Evolutionary conservation across 225 moss, liverwort and hornwort genomes (phyloP).

Genomic region (Lunularia cruciata): DNA sequence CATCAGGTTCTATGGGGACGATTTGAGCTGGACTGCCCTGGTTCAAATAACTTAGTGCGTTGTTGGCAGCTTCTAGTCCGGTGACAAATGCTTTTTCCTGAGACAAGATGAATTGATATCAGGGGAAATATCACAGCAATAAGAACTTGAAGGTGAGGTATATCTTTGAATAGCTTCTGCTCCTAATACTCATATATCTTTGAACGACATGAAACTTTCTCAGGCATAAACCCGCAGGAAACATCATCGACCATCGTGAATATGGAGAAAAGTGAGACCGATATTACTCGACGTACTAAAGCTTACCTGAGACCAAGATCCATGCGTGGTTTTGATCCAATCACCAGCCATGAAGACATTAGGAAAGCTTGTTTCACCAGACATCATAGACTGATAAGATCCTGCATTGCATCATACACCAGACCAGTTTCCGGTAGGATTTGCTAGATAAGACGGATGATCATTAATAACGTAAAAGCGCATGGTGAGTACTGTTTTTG

Average conservation of each 20-base stretch:
- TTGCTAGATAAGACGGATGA: background rate
- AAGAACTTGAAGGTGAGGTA: background rate
- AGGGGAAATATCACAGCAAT: too few species aligned
- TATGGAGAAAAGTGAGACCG: too few species aligned
- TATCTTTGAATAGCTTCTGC: background rate
- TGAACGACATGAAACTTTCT: background rate
- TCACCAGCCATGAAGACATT: conserved; percentile 98
- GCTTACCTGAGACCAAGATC: conserved; percentile 99
- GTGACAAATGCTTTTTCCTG: conserved; percentile 98
- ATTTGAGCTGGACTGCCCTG: conserved; percentile 62
- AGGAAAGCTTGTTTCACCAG: conserved; percentile 76
- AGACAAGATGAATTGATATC: background rate
- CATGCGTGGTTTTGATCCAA: conserved; percentile 91
- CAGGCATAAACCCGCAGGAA: background rate
- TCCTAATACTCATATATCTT: background rate
- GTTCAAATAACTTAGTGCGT: conserved; percentile 59
- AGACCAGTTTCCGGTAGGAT: background rate
- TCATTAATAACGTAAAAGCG: background rate
- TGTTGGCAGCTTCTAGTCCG: conserved; percentile 91
- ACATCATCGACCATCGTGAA: background rate
- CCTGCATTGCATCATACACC: conserved; percentile 34
- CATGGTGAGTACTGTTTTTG: too few species aligned
- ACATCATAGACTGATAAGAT: conserved; percentile 90
- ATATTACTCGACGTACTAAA: too few species aligned
- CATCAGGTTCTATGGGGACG: conserved; percentile 74